phyloP scores from a whole-genome alignment of 116 monocot genomes.

The Iris pallida region DNA sequence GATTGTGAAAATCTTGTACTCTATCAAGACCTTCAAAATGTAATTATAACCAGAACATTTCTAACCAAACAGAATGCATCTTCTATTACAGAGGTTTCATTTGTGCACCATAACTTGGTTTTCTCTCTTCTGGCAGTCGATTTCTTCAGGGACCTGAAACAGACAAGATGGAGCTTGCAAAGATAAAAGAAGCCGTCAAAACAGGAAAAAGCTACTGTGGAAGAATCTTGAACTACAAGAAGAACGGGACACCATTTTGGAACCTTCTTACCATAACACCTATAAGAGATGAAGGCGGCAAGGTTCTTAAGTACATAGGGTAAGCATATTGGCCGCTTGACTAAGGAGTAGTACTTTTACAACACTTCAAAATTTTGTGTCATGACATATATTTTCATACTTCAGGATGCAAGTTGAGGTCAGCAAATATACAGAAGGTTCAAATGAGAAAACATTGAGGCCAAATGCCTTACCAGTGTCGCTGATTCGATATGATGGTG shows the following conservation, averaged over 20 bases:
- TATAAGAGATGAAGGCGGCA: constrained; percentile 61
- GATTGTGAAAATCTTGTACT: too few species aligned
- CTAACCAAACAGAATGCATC: not conserved
- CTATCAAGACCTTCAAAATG: too few species aligned
- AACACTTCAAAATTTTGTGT: too few species aligned
- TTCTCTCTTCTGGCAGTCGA: constrained; percentile 52
- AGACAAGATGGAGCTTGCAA: constrained; percentile 54
- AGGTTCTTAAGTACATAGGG: constrained; percentile 85
- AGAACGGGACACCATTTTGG: constrained; percentile 87
- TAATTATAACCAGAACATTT: too few species aligned
- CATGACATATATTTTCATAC: constrained; percentile 1
- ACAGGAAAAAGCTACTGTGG: constrained; percentile 79
- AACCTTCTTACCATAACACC: constrained; percentile 88
- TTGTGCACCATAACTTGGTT: not conserved
- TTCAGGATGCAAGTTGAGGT: constrained; percentile 99
- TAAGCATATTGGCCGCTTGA: constrained; percentile 12
- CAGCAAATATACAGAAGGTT: constrained; percentile 90
- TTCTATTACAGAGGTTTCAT: not conserved
- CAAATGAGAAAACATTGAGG: constrained; percentile 66
- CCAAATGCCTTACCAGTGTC: constrained; percentile 85
- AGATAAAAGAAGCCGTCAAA: constrained; percentile 70
- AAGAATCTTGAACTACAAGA: constrained; percentile 84
- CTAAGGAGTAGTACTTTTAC: not conserved
- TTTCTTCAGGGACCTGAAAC: constrained; percentile 89
- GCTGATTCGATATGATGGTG: constrained; percentile 89